Evolutionary conservation across 495 filamentous ascomycete genomes (phyloP), one percentile per base, ranked within the genome.

Genomic region (Jackrogersella minutella): DNA sequence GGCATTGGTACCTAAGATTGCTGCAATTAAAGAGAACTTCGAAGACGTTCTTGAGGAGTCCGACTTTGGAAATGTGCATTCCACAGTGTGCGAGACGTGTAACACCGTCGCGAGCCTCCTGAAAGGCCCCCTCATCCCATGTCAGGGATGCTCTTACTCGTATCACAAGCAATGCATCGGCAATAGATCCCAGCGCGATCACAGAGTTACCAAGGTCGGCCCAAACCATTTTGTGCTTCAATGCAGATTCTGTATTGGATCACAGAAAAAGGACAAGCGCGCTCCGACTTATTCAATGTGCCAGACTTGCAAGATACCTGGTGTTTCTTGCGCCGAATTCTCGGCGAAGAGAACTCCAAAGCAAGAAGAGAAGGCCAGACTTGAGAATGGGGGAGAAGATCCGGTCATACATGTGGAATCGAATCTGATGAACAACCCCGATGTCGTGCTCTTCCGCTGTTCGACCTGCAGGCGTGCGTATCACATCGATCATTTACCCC

Each of bases 181-280:
- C 16, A 74, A 79, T n/a, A 87, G 94, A 14, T 84, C 79, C 28
- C 74, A 66, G 9, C 84, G 96, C 40, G 92, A 97, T 4, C 95
- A 98, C 76, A 80, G 94, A n/a, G 92, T 96, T 21, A 97, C 95
- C n/a, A 98, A 97, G 74, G 80, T 97, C 46, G 86, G 78, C 3
- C 79, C 87, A 3, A 87, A 88, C 11, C 79, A 90, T 13, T 97
- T 95, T 68, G 88, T 98, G 36, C 78, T 98, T 33, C 96, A 99
- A 73, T 99, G 96, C 74, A 87, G 86, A 58, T 90, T 88, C 39
- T 99, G 96, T 70, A 79, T 97, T 40, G 87, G 90, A 19, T 70
- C 79, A 14, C 80, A 81, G 52, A 84, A 84, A 50, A 94, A 91
- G 68, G 91, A 97, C 66, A 62, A 72, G 1, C 80, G 81, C 2